Conservation (phyloP, 2,329 filamentous ascomycete species). For the Tympanopsis confertula region DNA sequence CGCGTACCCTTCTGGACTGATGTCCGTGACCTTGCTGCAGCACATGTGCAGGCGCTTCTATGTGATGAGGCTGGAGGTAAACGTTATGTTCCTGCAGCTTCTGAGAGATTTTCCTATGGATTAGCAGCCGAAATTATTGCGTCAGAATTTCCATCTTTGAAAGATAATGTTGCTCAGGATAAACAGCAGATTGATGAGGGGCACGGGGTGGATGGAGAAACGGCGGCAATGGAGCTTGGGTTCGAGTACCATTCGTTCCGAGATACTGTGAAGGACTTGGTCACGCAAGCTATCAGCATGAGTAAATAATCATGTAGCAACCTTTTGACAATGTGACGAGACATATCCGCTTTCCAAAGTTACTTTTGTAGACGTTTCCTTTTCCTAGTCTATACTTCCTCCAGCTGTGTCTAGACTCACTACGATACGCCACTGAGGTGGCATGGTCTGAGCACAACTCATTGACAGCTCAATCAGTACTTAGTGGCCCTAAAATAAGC, state of each 20-base stretch:
- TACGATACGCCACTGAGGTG: no score
- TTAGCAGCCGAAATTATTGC: conserved; percentile 28
- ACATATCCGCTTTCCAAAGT: no score
- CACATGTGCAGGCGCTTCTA: conserved; percentile 29
- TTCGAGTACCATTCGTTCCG: conserved; percentile 20
- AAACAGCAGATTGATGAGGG: conserved; percentile 21
- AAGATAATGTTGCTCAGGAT: conserved; percentile 14
- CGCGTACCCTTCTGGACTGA: conserved; percentile 31
- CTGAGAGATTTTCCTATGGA: conserved; percentile 32
- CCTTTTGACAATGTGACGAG: no score
- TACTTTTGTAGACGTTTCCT: no score
- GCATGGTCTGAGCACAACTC: no score
- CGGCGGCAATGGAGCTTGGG: conserved; percentile 24
- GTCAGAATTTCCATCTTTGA: conserved; percentile 24
- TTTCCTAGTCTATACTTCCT: no score
- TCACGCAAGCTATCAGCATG: conserved; percentile 9
- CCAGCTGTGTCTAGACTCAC: no score
- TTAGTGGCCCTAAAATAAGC: no score
- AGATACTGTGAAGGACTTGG: conserved; percentile 21
- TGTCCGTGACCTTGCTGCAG: conserved; percentile 29
- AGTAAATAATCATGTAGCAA: no score
- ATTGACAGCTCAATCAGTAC: no score
- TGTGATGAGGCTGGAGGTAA: conserved; percentile 20
- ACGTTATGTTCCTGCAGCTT: conserved; percentile 24
- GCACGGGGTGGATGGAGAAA: conserved; percentile 28